Evolutionary conservation across 345 rosid species (phyloP), one percentile per base, ranked within the genome.

Genomic region (Moricandia arvensis): DNA sequence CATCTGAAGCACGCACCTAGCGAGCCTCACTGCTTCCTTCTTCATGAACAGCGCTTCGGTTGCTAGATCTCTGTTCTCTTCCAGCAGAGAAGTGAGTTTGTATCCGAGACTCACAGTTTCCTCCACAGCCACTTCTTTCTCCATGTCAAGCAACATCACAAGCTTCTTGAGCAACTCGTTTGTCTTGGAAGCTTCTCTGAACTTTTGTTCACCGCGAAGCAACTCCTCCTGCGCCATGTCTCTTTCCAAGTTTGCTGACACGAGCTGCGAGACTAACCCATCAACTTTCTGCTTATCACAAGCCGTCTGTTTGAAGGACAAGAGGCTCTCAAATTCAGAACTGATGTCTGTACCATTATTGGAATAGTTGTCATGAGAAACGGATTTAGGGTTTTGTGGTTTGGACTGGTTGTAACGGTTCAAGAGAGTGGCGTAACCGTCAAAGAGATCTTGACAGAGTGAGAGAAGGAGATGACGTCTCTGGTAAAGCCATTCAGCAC

Each of bases 371-470:
- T 53, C 64, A 0, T 69, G 64, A 59, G 47, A 34, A 59, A 21
- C 17, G 13, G 24, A 16, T 75, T 75, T 78, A 1, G 0, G n/a
- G n/a, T n/a, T n/a, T n/a, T n/a, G n/a, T n/a, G 43, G 59, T 5
- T 65, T 59, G n/a, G 63, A 26, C 34, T 75, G 34, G 18, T 62
- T 38, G 45, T 27, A 68, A 53, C 80, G 82, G 51, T 83, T 81
- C 7, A 78, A 68, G 63, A 88, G 74, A 69, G 78, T 72, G 21
- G 75, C 35, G 76, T 86, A 90, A 55, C 79, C 81, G 64, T 83
- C 76, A 74, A 84, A 87, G 61, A 90, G 59, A 80, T 88, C 93
- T 66, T 86, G 82, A 63, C 84, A 87, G n/a, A 88, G 79, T 64
- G 82, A 74, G 10, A 85, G 80, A 68, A 90, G 83, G 54, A 80